Base-by-base conservation (phyloP, 2,329 filamentous ascomycete species). In the Exophiala alcalophila region DNA sequence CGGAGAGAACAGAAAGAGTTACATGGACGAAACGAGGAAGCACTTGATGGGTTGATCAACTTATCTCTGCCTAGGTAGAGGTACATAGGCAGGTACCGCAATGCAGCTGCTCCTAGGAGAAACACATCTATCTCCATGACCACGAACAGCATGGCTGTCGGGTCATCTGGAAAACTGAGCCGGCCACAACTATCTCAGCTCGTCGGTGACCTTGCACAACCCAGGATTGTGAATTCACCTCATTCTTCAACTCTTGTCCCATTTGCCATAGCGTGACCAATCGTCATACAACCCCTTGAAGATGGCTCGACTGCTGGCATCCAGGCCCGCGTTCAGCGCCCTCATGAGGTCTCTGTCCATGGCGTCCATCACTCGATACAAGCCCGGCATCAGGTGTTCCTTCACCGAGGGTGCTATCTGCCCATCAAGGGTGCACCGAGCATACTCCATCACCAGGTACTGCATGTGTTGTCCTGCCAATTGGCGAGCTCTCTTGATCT, bases 381-480 rank as follows among this genome's bases (percentile, higher is more conserved):
- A 52, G 7, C 74, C 75, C 0, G 73, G 72, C 53, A 69, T 62
- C 28, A 78, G 55, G 1, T 69, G 68, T 29, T 74, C 69, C 54
- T 78, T 73, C 12, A 80, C 70, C 1, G 70, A 70, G 0, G 74
- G 67, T 2, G 60, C 59, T n/a, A 80, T 57, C 10, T 71, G 63
- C 3, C 68, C 68, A 19, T 66, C 65, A 16, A 83, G 63, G 34
- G 74, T 72, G 48, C 68, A 72, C 23, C 68, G 61, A 35, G 74
- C 74, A 57, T 78, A 83, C 24, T 74, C 68, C 57, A 74, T 73
- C 3, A 83, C 63, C 12, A 82, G 60, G 33, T 77, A 74, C 47
- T 74, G 75, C 10, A 80, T 61, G 56, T 78, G 76, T 52, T 78
- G 72, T 1, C 76, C 76, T 0, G 77, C 73, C 41, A 76, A 71